Evolutionary conservation across 176 grass and related monocot genomes (phyloP).

Genomic region (Oryza punctata): DNA sequence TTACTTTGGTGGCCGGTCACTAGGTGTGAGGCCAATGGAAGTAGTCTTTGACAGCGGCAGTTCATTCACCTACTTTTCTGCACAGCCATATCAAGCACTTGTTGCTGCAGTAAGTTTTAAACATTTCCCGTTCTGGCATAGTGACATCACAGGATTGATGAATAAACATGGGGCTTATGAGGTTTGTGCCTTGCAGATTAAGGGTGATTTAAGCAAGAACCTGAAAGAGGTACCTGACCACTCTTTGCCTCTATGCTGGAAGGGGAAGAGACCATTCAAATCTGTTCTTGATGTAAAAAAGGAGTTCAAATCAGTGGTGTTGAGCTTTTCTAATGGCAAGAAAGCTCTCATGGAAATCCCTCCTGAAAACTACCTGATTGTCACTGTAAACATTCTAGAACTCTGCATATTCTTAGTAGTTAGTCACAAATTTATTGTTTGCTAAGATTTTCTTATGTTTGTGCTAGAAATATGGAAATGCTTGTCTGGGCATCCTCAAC

Average conservation of each 20-base stretch:
- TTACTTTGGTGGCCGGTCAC: slow-evolving; percentile 53
- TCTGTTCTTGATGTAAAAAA: slow-evolving; percentile 78
- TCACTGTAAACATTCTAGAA: slow-evolving; percentile 64
- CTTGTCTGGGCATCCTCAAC: slow-evolving; percentile 94
- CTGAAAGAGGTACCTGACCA: slow-evolving; percentile 73
- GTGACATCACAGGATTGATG: not conserved
- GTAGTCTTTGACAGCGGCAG: slow-evolving; percentile 91
- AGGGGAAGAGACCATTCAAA: slow-evolving; percentile 88
- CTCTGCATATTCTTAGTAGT: not conserved
- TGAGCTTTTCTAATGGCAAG: slow-evolving; percentile 76
- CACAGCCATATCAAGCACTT: slow-evolving; percentile 74
- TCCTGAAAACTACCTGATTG: slow-evolving; percentile 94
- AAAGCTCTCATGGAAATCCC: slow-evolving; percentile 74
- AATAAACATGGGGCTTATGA: slow-evolving; percentile 22
- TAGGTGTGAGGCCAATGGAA: slow-evolving; percentile 67
- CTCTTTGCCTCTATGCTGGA: slow-evolving; percentile 87
- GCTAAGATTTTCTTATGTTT: slow-evolving; percentile 25
- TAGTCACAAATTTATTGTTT: not conserved
- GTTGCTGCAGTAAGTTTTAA: slow-evolving; percentile 61
- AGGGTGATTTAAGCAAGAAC: slow-evolving; percentile 53
- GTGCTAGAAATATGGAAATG: slow-evolving; percentile 88
- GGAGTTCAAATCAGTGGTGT: slow-evolving; percentile 70
- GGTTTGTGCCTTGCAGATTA: slow-evolving; percentile 58
- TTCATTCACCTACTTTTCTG: slow-evolving; percentile 92
- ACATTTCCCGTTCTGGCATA: not conserved